Percentiles rank a stretch among this genome's conserved stretches.
Conservation (phyloP, 2,329 filamentous ascomycete genomes). For the Neodidymelliopsis sp. region DNA sequence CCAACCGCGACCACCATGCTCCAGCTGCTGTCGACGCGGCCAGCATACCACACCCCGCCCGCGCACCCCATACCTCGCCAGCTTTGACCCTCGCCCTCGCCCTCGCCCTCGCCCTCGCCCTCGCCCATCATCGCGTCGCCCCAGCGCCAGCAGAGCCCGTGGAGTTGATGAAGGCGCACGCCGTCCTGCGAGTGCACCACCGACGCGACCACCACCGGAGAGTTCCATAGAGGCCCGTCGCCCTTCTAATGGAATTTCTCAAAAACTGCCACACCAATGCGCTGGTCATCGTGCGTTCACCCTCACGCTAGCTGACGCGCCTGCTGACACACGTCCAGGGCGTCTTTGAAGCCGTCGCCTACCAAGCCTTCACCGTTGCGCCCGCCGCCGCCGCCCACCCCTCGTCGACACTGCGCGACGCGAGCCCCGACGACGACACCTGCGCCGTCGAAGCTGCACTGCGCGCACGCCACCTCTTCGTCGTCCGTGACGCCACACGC, state of each 20-base stretch:
- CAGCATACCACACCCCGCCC: slow-evolving; percentile 20
- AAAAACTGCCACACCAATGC: slow-evolving; percentile 49
- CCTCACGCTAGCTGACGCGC: neutral
- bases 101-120: neutral
- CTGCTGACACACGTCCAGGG: slow-evolving; percentile 37
- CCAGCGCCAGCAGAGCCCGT: slow-evolving; percentile 26
- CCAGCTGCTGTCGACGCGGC: slow-evolving; percentile 24
- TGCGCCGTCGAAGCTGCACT: slow-evolving; percentile 43
- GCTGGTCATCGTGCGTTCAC: slow-evolving; percentile 45
- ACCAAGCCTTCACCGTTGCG: slow-evolving; percentile 45
- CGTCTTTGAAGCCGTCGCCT: slow-evolving; percentile 48
- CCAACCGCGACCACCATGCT: slow-evolving; percentile 39
- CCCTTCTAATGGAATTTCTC: slow-evolving; percentile 51
- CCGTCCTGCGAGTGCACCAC: slow-evolving; percentile 43
- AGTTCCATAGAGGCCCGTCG: slow-evolving; percentile 45
- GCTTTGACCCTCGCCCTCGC: neutral
- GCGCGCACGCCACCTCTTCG: slow-evolving; percentile 36
- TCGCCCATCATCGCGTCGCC: too few species aligned
- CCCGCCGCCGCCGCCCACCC: slow-evolving; percentile 27
- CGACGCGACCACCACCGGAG: slow-evolving; percentile 48
- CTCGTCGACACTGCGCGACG: slow-evolving; percentile 23
- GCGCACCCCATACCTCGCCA: neutral
- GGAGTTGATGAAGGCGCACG: slow-evolving; percentile 50
- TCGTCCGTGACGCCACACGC: slow-evolving; percentile 40
- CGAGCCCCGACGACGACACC: slow-evolving; percentile 34